Base-by-base conservation (phyloP, 2,329 filamentous ascomycete species). In the Exophiala lecanii-corni region DNA sequence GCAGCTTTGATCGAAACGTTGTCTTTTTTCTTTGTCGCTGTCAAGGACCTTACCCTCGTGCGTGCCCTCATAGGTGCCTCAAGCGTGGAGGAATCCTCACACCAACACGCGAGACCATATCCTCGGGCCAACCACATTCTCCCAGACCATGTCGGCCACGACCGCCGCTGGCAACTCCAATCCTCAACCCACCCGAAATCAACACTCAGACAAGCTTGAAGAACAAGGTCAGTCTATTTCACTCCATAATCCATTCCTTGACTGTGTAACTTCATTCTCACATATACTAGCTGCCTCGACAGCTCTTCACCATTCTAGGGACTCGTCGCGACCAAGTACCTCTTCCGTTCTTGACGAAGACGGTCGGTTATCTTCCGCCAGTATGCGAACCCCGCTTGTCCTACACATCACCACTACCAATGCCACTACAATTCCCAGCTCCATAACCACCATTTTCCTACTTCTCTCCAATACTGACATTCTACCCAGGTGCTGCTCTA, bases 341-440 rank as follows among this genome's bases (percentile, higher is more conserved):
- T 49, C 52, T 35, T 57, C 55, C 9, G 39, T 66, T 19, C 66
- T 79, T 7, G 75, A 72, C 40, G 59, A 68, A 20, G 69, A 79
- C 56, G 70, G 73, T 49, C 78, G 72, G 64, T 66, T 79, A 20
- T 78, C 75, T 3, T 75, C 76, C 36, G 73, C 73, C 51, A 71
- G 77, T 79, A 60, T 59, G 72, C 64, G 33, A 39, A 48, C 47
- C 32, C 46, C 41, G 31, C 45, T 13, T 17, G 9, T 16, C 17
- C n/a, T 41, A 9, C 3, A 17, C 38, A 16, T 41, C 26, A 25
- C 5, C 16, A 16, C 5, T 15, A 16, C 12, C 10, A 12, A n/a
- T n/a, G n/a, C 23, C 23, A 12, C 12, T 26, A 26, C 23, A 6
- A 26, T 26, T 26, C 23, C 38, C 21, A 32, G 28, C 21, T 19